Evolutionary conservation across 2,329 filamentous ascomycete species (phyloP).

Genomic region (Phialocephala subalpina): DNA sequence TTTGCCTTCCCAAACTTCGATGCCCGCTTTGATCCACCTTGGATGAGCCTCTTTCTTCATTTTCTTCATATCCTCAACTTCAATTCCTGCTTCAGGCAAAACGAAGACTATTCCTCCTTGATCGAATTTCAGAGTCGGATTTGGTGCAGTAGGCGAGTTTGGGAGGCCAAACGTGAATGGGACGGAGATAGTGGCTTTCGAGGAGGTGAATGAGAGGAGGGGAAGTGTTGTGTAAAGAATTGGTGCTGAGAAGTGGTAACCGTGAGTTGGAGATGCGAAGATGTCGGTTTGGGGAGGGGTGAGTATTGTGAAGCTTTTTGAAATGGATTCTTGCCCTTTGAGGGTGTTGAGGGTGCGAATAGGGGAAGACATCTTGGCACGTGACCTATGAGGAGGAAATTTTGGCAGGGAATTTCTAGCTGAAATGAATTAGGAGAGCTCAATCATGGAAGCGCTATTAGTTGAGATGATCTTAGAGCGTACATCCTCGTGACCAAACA

Average conservation of each 20-base stretch:
- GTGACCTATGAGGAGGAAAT: too few species aligned
- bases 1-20: background rate
- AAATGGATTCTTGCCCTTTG: background rate
- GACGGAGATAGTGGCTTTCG: background rate
- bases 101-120: background rate
- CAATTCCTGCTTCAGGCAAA: background rate
- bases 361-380: background rate
- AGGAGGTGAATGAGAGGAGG: background rate
- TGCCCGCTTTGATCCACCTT: conserved; percentile 1
- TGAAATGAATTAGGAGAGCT: too few species aligned
- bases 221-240: background rate
- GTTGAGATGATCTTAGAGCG: too few species aligned
- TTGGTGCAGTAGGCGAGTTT: background rate
- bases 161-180: background rate
- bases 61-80: background rate
- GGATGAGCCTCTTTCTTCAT: background rate
- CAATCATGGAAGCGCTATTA: too few species aligned
- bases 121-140: background rate
- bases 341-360: background rate
- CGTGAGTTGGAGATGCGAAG: background rate
- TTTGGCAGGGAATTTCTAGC: too few species aligned
- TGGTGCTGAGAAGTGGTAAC: background rate
- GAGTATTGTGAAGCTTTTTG: background rate
- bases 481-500: too few species aligned
- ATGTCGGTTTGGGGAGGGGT: background rate